phyloP scores from a whole-genome alignment of 2,329 filamentous ascomycete species.

The Thielaviopsis populi region DNA sequence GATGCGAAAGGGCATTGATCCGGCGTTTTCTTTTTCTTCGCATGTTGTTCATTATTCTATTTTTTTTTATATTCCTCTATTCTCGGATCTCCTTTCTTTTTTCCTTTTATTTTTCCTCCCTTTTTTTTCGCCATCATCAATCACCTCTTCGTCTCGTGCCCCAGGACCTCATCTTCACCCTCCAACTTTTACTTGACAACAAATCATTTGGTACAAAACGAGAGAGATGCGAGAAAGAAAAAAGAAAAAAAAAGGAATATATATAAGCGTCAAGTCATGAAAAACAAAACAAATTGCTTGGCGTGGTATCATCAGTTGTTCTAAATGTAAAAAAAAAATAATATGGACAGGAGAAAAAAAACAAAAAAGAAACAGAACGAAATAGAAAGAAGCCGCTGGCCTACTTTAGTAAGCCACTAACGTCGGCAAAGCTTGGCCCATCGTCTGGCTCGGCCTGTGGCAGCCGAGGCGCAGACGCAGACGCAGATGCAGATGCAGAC shows the following conservation, averaged over 20 bases:
- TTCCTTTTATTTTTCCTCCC: too few relatives aligned
- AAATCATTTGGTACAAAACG: too few relatives aligned
- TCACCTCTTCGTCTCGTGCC: too few relatives aligned
- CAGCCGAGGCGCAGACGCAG: background rate
- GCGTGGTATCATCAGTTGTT: conserved; percentile 15
- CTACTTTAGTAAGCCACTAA: conserved; percentile 28
- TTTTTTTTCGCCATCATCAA: too few relatives aligned
- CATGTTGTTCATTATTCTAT: conserved; percentile 6
- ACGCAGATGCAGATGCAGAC: too few relatives aligned
- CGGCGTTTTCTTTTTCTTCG: conserved; percentile 15
- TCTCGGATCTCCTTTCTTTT: background rate
- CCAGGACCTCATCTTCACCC: too few relatives aligned
- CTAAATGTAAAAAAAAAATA: too few relatives aligned
- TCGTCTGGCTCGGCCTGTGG: conserved; percentile 8
- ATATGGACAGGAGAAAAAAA: conserved; percentile 6
- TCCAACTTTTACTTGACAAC: too few relatives aligned
- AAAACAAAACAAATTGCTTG: conserved; percentile 14
- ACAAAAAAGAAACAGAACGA: background rate
- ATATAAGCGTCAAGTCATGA: background rate
- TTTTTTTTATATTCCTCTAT: conserved; percentile 3
- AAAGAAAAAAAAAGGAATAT: background rate
- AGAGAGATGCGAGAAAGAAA: too few relatives aligned
- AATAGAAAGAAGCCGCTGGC: background rate
- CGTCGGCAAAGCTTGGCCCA: conserved; percentile 21
- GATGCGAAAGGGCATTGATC: conserved; percentile 8